Percentiles rank a stretch among this genome's conserved stretches.
Evolutionary conservation across 2,329 filamentous ascomycete species (phyloP).

Genomic region (Incumbomyces delicatus): DNA sequence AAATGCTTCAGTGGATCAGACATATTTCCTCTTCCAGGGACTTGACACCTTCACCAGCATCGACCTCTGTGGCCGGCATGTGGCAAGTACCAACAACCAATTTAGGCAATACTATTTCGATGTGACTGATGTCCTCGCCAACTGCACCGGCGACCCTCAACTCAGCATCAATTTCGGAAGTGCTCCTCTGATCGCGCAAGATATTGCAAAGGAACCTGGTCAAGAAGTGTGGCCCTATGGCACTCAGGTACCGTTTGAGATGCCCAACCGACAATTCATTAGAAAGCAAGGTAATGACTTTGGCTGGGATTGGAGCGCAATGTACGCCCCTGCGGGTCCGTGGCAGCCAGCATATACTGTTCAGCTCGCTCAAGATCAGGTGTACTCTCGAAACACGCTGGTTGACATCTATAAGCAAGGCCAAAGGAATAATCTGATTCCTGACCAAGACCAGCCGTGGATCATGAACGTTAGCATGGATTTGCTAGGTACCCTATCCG

Average conservation of each 20-base stretch:
- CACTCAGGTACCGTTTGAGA: slow-evolving; percentile 38
- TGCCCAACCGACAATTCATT: slow-evolving; percentile 45
- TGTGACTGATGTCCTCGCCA: slow-evolving; percentile 37
- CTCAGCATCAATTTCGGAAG: slow-evolving; percentile 49
- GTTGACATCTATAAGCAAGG: no score
- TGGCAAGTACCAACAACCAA: slow-evolving; percentile 52
- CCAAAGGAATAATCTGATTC: no score
- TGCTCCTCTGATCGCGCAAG: slow-evolving; percentile 43
- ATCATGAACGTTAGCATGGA: slow-evolving; percentile 53
- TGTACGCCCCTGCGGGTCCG: no score
- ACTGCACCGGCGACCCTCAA: slow-evolving; percentile 32
- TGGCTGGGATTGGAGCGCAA: slow-evolving; percentile 56
- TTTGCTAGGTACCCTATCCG: slow-evolving; percentile 41
- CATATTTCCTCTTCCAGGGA: slow-evolving; percentile 48
- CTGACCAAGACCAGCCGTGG: no score
- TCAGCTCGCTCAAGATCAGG: no score
- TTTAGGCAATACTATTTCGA: slow-evolving; percentile 55
- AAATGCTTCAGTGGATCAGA: slow-evolving; percentile 26
- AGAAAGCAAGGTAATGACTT: slow-evolving; percentile 55
- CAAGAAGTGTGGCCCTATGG: slow-evolving; percentile 32
- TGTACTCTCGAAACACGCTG: no score
- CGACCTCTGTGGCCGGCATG: slow-evolving; percentile 43
- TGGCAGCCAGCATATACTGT: no score
- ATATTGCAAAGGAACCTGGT: slow-evolving; percentile 41
- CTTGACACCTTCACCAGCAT: slow-evolving; percentile 53